phyloP scores from a whole-genome alignment of 148 eudicot species.

The Limonium bicolor region DNA sequence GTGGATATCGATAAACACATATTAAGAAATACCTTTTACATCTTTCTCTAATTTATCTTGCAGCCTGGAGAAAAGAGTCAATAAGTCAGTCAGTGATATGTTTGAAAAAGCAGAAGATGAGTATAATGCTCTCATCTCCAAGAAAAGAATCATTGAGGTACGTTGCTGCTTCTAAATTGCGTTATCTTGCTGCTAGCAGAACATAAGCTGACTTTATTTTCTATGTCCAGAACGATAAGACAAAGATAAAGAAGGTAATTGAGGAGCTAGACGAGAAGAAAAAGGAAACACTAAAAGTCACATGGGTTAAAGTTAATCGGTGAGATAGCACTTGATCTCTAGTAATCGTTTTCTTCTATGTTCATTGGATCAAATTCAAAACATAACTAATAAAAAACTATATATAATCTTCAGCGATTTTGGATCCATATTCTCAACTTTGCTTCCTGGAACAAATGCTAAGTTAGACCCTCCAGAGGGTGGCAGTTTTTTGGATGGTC shows the following conservation, averaged over 20 bases:
- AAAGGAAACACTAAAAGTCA: constrained; percentile 87
- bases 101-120: constrained; percentile 98
- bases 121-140: constrained; percentile 77
- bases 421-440: constrained; percentile 91
- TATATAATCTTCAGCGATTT: constrained; percentile 51
- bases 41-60: not conserved
- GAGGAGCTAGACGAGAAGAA: constrained; percentile 99
- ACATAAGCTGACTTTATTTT: not conserved
- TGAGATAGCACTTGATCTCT: constrained; percentile 14
- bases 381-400: not conserved
- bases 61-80: constrained; percentile 93
- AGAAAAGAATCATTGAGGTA: constrained; percentile 93
- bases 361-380: not conserved
- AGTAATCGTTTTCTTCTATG: not conserved
- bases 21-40: not conserved
- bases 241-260: constrained; percentile 86
- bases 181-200: not conserved
- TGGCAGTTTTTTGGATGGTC: constrained; percentile 82
- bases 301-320: constrained; percentile 92
- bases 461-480: constrained; percentile 97
- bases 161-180: constrained; percentile 4
- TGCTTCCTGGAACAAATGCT: constrained; percentile 94
- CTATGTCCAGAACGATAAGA: constrained; percentile 62
- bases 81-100: constrained; percentile 95
- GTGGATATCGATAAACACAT: not conserved